These are phyloP conservation scores for Ilyonectria robusta DNA, from an alignment of 2,329 filamentous ascomycete genomes.

Conservation along the genomic window DNA sequence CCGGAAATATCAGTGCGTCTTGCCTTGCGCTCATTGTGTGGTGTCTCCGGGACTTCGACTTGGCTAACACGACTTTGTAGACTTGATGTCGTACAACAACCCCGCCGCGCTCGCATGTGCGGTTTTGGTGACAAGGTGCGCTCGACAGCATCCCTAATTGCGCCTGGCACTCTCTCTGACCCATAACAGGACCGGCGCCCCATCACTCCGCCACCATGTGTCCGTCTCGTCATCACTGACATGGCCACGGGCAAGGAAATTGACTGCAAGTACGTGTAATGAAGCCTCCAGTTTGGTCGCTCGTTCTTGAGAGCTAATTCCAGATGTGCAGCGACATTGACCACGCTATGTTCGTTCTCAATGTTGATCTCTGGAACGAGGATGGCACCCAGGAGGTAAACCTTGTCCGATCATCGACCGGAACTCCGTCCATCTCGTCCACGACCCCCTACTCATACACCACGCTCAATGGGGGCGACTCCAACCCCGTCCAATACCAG, in stretches of 20 bases:
- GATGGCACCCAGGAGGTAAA: conserved; percentile 76
- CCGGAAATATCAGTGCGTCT: conserved; percentile 54
- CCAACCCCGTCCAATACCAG: conserved; percentile 47
- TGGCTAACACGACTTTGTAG: conserved; percentile 56
- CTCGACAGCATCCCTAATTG: conserved; percentile 15
- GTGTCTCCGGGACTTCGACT: neutral
- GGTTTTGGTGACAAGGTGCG: conserved; percentile 97
- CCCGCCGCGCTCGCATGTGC: conserved; percentile 95
- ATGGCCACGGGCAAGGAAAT: conserved; percentile 82
- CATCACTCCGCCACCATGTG: conserved; percentile 95
- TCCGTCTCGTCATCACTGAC: conserved; percentile 86
- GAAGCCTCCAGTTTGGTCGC: neutral
- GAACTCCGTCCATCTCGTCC: conserved; percentile 83
- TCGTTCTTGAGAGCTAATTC: conserved; percentile 21
- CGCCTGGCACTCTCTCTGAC: conserved; percentile 22
- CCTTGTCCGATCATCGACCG: conserved; percentile 74
- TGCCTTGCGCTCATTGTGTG: neutral
- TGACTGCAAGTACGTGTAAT: conserved; percentile 80
- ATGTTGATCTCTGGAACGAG: conserved; percentile 78
- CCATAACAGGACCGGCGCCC: conserved; percentile 84
- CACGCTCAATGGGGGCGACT: conserved; percentile 57
- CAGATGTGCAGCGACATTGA: conserved; percentile 52
- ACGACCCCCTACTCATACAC: conserved; percentile 84
- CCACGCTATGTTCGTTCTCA: conserved; percentile 66
- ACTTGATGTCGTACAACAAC: conserved; percentile 89